Evolutionary conservation across 2,329 filamentous ascomycete species (phyloP).

Genomic region (Lecanicillium sp.): DNA sequence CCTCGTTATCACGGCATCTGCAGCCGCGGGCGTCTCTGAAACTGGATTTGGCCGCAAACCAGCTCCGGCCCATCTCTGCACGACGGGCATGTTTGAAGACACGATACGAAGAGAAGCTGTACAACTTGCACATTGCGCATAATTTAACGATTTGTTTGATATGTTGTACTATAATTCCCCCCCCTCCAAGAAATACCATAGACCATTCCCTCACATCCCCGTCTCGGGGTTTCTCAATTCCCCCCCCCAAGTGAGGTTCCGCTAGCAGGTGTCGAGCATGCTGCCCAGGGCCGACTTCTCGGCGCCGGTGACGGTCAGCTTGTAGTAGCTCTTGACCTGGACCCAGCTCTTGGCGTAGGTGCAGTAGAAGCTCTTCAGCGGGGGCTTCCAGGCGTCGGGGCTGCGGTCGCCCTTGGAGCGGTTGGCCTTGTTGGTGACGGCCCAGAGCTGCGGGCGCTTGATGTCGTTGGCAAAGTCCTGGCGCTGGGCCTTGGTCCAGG

Average conservation of each 20-base stretch:
- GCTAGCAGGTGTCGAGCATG: constrained; percentile 58
- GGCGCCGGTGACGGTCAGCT: constrained; percentile 59
- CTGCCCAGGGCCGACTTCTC: constrained; percentile 63
- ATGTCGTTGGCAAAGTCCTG: constrained; percentile 73
- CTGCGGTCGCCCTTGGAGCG: constrained; percentile 64
- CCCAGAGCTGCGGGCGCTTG: constrained; percentile 67
- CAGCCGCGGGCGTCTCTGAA: no score
- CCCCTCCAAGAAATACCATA: no score
- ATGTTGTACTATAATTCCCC: constrained; percentile 7
- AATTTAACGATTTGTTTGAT: constrained; percentile 13
- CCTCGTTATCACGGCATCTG: no score
- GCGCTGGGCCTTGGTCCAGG: constrained; percentile 64
- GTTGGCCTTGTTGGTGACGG: constrained; percentile 75
- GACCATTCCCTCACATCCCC: no score
- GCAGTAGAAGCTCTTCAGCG: constrained; percentile 64
- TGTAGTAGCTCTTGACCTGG: constrained; percentile 68
- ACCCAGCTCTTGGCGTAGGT: constrained; percentile 73
- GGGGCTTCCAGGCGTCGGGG: constrained; percentile 72
- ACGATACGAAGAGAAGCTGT: neutral
- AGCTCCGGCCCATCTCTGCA: constrained; percentile 1
- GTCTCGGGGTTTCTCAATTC: neutral
- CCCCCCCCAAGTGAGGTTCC: neutral
- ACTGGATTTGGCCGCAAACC: constrained; percentile 1
- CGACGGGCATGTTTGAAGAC: neutral
- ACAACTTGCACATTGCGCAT: constrained; percentile 3